A percentile compares a stretch with the other conserved stretches of the same genome.
Evolutionary conservation across 2,329 filamentous ascomycete genomes (phyloP).

Genomic region (Hypoxylon sp.): DNA sequence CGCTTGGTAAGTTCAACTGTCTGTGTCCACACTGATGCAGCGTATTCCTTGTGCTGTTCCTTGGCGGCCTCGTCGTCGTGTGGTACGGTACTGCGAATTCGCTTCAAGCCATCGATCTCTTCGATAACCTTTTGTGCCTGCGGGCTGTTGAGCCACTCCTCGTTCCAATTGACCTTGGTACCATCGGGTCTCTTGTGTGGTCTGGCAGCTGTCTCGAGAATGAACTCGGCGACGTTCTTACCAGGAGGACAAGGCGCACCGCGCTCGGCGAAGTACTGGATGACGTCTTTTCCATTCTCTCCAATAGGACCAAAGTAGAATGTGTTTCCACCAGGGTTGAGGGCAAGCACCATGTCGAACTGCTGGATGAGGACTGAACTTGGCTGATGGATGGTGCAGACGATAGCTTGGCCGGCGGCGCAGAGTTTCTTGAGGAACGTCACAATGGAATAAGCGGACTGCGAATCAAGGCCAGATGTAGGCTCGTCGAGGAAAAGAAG

Average conservation of each 20-base stretch:
- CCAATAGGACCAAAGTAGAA: conserved; percentile 80
- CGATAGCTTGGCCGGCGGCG: conserved; percentile 72
- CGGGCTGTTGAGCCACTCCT: conserved; percentile 74
- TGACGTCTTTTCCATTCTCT: conserved; percentile 69
- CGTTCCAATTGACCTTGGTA: conserved; percentile 71
- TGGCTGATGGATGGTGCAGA: conserved; percentile 79
- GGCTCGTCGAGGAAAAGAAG: conserved; percentile 78
- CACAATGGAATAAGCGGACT: conserved; percentile 73
- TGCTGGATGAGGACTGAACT: conserved; percentile 74
- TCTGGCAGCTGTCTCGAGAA: conserved; percentile 55
- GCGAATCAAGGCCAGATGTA: conserved; percentile 74
- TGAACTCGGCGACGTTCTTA: conserved; percentile 60
- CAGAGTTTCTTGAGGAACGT: conserved; percentile 74
- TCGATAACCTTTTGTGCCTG: conserved; percentile 66
- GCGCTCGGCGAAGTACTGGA: conserved; percentile 72
- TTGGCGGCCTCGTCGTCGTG: conserved; percentile 44
- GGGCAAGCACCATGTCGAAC: conserved; percentile 76
- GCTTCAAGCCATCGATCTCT: conserved; percentile 71
- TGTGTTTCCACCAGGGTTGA: conserved; percentile 73
- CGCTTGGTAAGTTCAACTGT: conserved; percentile 73
- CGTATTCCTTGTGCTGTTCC: conserved; percentile 67
- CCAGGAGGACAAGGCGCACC: conserved; percentile 70
- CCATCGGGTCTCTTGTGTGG: conserved; percentile 48
- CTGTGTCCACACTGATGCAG: conserved; percentile 70
- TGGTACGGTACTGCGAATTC: conserved; percentile 37